These are phyloP conservation scores for Dioszegia aurantiaca DNA, from an alignment of 768 basidiomycete species.

Conservation along the genomic window DNA sequence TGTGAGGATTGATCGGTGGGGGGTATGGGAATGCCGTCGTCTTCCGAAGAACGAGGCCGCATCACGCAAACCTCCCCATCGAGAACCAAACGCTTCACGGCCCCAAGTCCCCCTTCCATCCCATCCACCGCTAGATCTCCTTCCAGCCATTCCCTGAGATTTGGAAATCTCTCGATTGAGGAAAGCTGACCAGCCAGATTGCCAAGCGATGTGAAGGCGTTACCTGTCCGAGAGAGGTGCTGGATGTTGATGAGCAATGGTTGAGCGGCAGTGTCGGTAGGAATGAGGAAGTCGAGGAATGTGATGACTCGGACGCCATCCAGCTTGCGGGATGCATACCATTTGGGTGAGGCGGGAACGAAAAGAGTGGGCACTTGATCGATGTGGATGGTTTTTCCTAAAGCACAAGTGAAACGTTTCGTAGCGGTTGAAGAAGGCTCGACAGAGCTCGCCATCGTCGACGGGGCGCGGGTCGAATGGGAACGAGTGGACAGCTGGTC, in stretches of 20 bases:
- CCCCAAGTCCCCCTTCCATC: conserved; percentile 10
- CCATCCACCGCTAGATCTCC: conserved; percentile 11
- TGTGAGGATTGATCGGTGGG: conserved; percentile 2
- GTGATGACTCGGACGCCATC: conserved; percentile 45
- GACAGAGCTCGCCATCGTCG: neutral
- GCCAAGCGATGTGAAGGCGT: conserved; percentile 32
- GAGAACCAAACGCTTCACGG: conserved; percentile 42
- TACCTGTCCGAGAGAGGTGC: conserved; percentile 43
- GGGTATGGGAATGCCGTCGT: neutral
- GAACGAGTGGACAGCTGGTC: neutral
- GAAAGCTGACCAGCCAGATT: conserved; percentile 31
- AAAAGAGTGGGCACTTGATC: conserved; percentile 17
- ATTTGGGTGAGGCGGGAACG: conserved; percentile 23
- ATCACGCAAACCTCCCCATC: conserved; percentile 50
- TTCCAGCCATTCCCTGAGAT: conserved; percentile 25
- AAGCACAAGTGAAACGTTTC: conserved; percentile 24
- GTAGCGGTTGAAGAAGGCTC: neutral
- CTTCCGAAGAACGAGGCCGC: conserved; percentile 13
- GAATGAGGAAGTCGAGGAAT: conserved; percentile 38
- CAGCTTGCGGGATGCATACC: conserved; percentile 50
- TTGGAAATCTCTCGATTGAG: conserved; percentile 17
- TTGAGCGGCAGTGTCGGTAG: neutral
- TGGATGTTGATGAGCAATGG: conserved; percentile 17
- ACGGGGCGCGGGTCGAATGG: neutral
- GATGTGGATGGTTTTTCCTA: conserved; percentile 45